Conservation (phyloP, 148 eudicot species). For the Chenopodium berlandieri region DNA sequence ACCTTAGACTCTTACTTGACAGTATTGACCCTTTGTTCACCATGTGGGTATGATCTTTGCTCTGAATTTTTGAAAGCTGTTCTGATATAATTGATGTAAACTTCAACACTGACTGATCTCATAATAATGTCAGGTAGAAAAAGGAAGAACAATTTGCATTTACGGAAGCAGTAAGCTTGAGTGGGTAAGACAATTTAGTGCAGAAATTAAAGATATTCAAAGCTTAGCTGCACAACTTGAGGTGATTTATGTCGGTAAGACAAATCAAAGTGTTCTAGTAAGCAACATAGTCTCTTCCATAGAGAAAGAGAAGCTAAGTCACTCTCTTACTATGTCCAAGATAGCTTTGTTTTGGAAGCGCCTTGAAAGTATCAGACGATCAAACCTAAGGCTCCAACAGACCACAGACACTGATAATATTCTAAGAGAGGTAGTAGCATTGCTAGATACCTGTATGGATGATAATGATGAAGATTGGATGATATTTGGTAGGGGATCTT, state of each 20-base stretch:
- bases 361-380: slow-evolving; percentile 53
- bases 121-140: slow-evolving; percentile 47
- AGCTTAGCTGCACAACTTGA: slow-evolving; percentile 39
- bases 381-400: slow-evolving; percentile 30
- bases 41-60: slow-evolving; percentile 47
- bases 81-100: neutral
- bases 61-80: neutral
- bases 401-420: slow-evolving; percentile 30
- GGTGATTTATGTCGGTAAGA: slow-evolving; percentile 53
- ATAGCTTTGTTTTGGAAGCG: slow-evolving; percentile 56
- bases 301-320: slow-evolving; percentile 36
- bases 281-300: slow-evolving; percentile 33
- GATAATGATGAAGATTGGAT: slow-evolving; percentile 45
- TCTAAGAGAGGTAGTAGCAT: slow-evolving; percentile 30
- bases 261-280: slow-evolving; percentile 27
- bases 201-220: slow-evolving; percentile 33
- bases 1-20: slow-evolving; percentile 39
- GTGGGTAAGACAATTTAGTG: slow-evolving; percentile 54
- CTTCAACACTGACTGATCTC: slow-evolving; percentile 2
- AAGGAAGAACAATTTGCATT: slow-evolving; percentile 52
- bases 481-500: slow-evolving; percentile 45
- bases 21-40: slow-evolving; percentile 43
- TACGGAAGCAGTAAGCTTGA: slow-evolving; percentile 51
- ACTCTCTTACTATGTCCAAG: slow-evolving; percentile 33
- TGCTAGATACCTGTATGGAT: slow-evolving; percentile 31